phyloP scores from a whole-genome alignment of 2,329 filamentous ascomycete genomes.

The Scytalidium sp. region DNA sequence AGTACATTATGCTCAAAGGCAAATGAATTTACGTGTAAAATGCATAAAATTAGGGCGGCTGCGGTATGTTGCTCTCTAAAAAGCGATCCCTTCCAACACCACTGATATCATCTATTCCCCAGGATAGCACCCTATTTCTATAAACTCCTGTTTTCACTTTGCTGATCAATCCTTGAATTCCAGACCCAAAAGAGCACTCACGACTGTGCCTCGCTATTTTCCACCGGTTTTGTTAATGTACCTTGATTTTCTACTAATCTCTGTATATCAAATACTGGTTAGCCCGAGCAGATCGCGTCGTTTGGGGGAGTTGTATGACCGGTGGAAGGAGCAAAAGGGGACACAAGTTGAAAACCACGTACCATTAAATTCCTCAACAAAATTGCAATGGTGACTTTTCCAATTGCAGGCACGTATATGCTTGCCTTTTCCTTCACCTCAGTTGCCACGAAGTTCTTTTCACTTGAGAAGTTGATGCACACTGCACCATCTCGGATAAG shows the following conservation, averaged over 20 bases:
- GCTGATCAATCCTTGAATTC: background rate
- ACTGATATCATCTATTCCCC: too few species aligned
- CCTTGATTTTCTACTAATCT: background rate
- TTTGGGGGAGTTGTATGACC: too few species aligned
- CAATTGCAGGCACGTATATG: slow-evolving; percentile 95
- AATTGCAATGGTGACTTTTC: slow-evolving; percentile 95
- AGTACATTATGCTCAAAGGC: too few species aligned
- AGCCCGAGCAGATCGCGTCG: background rate
- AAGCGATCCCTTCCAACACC: too few species aligned
- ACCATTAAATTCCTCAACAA: slow-evolving; percentile 72
- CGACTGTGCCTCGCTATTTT: background rate
- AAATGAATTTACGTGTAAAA: too few species aligned
- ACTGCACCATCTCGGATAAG: slow-evolving; percentile 85
- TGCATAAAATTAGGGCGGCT: too few species aligned
- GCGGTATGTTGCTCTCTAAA: too few species aligned
- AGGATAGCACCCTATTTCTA: too few species aligned
- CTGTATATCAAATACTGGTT: background rate
- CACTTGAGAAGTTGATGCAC: slow-evolving; percentile 98
- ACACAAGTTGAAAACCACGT: background rate
- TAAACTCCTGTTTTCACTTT: too few species aligned
- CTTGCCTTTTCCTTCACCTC: slow-evolving; percentile 93
- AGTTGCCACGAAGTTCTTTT: slow-evolving; percentile 83
- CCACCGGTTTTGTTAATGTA: background rate
- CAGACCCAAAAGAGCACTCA: background rate
- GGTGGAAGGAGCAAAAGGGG: background rate